Conservation (phyloP, 441 rosid genomes). For the Bocquillonia castaneifolia region DNA sequence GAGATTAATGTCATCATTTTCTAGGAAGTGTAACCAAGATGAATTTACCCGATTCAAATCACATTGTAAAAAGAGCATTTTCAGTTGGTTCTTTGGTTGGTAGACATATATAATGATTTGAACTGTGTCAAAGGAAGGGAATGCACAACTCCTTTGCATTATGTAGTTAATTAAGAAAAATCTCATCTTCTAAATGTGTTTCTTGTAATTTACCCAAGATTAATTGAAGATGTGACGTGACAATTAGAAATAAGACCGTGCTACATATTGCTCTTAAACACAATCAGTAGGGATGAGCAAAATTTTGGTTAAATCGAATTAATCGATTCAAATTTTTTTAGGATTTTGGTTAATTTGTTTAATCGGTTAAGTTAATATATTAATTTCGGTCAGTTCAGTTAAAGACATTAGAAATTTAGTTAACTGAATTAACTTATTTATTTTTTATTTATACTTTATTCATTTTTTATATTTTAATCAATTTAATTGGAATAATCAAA, state of each 20-base stretch:
- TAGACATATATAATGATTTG: slow-evolving; percentile 17
- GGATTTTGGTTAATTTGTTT: too few relatives aligned
- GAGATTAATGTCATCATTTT: slow-evolving; percentile 30
- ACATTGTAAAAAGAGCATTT: neutral
- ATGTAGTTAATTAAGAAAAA: slow-evolving; percentile 21
- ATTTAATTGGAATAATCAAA: too few relatives aligned
- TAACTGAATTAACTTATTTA: too few relatives aligned
- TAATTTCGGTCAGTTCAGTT: too few relatives aligned
- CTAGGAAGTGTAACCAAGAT: slow-evolving; percentile 5
- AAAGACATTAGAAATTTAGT: too few relatives aligned
- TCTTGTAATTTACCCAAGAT: slow-evolving; percentile 26
- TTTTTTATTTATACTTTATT: too few relatives aligned
- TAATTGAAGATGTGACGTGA: slow-evolving; percentile 27
- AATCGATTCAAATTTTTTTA: too few relatives aligned
- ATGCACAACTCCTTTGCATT: slow-evolving; percentile 34
- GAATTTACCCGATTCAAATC: slow-evolving; percentile 19
- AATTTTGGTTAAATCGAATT: too few relatives aligned
- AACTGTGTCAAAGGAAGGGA: slow-evolving; percentile 29
- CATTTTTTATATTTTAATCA: too few relatives aligned
- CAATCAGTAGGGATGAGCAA: neutral
- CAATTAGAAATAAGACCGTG: slow-evolving; percentile 26
- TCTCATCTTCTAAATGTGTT: slow-evolving; percentile 18
- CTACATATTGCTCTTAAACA: slow-evolving; percentile 21
- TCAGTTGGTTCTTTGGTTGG: slow-evolving; percentile 8
- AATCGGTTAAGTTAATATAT: too few relatives aligned